Evolutionary conservation across 148 eudicot species (phyloP).

Genomic region (Simmondsia chinensis): DNA sequence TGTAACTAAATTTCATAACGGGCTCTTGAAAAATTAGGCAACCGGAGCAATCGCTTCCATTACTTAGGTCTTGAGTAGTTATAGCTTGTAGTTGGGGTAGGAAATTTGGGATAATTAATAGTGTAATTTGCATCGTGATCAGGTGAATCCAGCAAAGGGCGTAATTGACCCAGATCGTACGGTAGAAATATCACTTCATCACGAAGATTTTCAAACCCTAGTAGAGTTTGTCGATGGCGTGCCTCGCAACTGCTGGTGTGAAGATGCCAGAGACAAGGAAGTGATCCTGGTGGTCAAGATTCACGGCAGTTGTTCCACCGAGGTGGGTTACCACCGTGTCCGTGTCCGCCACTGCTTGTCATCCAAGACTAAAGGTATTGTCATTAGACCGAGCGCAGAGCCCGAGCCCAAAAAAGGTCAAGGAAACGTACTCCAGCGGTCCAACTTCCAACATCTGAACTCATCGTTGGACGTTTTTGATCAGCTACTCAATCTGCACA

Average conservation of each 20-base stretch:
- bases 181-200: slow-evolving; percentile 59
- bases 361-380: slow-evolving; percentile 26
- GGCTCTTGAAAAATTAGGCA: slow-evolving; percentile 1
- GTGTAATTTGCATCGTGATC: slow-evolving; percentile 12
- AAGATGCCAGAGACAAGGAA: slow-evolving; percentile 86
- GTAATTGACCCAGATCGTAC: slow-evolving; percentile 64
- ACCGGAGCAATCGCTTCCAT: too few relatives aligned
- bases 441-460: slow-evolving; percentile 42
- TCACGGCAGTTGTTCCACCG: slow-evolving; percentile 50
- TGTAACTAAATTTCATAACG: background rate
- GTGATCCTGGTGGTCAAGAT: slow-evolving; percentile 53
- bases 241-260: slow-evolving; percentile 83
- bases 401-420: slow-evolving; percentile 12
- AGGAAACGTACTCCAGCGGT: slow-evolving; percentile 48
- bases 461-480: slow-evolving; percentile 52
- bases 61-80: background rate
- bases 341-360: slow-evolving; percentile 69
- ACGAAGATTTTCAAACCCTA: slow-evolving; percentile 55
- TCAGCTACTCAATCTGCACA: slow-evolving; percentile 45
- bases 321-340: slow-evolving; percentile 50
- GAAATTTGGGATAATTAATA: background rate
- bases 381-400: slow-evolving; percentile 11
- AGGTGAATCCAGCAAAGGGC: slow-evolving; percentile 80
- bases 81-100: background rate
- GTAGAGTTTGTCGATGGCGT: slow-evolving; percentile 85